Conservation (phyloP, 2,329 filamentous ascomycete genomes). For the Thermoascus crustaceus region DNA sequence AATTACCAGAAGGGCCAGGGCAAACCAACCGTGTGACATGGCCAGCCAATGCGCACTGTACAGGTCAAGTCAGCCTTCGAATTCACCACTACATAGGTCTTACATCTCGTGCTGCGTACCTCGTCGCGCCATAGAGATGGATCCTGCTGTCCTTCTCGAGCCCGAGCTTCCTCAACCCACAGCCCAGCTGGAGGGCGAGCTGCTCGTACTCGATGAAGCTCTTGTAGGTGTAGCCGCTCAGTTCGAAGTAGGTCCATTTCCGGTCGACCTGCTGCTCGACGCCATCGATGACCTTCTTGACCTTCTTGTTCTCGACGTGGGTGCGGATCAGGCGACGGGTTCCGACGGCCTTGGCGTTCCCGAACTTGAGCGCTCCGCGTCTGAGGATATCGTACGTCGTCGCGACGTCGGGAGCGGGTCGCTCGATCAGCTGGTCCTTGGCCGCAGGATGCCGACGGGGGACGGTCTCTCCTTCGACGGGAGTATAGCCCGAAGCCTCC, state of each 20-base stretch:
- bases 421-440: conserved; percentile 60
- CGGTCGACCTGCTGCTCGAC: conserved; percentile 74
- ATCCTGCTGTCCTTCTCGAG: conserved; percentile 59
- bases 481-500: conserved; percentile 59
- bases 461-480: conserved; percentile 72
- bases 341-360: conserved; percentile 59
- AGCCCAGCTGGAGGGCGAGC: conserved; percentile 59
- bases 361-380: conserved; percentile 56
- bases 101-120: conserved; percentile 38
- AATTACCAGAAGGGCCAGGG: conserved; percentile 1
- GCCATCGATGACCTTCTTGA: conserved; percentile 81
- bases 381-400: conserved; percentile 75
- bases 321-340: conserved; percentile 65
- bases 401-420: conserved; percentile 59
- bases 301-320: conserved; percentile 78
- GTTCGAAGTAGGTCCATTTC: conserved; percentile 85
- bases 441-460: conserved; percentile 66
- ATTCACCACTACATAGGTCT: neutral
- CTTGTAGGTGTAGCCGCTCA: conserved; percentile 66
- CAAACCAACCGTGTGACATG: conserved; percentile 58
- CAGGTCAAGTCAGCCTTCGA: conserved; percentile 10
- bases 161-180: conserved; percentile 67
- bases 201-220: conserved; percentile 74
- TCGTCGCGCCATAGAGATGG: conserved; percentile 79
- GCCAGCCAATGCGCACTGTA: conserved; percentile 71